Evolutionary conservation across 108 stramenopile genomes (phyloP), one percentile per base, ranked within the genome.

Genomic region (Conticribra guillardii): DNA sequence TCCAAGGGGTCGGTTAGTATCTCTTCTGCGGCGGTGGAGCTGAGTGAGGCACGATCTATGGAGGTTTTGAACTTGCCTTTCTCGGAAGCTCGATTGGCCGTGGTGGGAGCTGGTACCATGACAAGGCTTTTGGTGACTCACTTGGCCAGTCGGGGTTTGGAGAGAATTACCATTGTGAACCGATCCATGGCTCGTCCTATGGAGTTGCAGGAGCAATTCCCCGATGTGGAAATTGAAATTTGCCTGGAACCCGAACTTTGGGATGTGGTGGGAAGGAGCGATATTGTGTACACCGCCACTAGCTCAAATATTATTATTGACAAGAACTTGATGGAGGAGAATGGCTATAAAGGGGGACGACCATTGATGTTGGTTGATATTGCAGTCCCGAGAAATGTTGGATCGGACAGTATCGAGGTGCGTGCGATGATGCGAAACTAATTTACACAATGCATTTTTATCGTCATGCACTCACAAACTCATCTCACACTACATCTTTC

Each of bases 61-160:
- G 59, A 85, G 26, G 99, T 97, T 84, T 82, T 98, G 71, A 86
- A 91, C 30, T 67, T 96, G 52, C 85, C 95, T 1, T 94, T 98
- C 62, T 85, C 88, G 26, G 94, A 98, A 60, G 89, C 96, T 15
- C 85, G 93, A 24, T 83, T 99, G 71, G 90, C 95, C 18, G 97
- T 97, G 23, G 81, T 99, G 28, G 99, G 99, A 14, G 99, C 99
- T 3, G 99, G 99, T 24, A 99, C 96, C 33, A 99, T 99, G 99
- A 96, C 97, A 1, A 86, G 99, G 8, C 73, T 99, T 16, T 81
- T 99, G 45, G 73, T 98, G 47, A 97, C 96, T 16, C 98, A 99
- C 82, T 87, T 99, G 85, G 91, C 90, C 27, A 92, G 91, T 30
- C 82, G 97, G 24, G 99, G 99, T 50, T 68, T 98, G 33, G 87